These are phyloP conservation scores for Paspalum notatum DNA, from an alignment of 176 grass and related monocot species.

Conservation along the genomic window DNA sequence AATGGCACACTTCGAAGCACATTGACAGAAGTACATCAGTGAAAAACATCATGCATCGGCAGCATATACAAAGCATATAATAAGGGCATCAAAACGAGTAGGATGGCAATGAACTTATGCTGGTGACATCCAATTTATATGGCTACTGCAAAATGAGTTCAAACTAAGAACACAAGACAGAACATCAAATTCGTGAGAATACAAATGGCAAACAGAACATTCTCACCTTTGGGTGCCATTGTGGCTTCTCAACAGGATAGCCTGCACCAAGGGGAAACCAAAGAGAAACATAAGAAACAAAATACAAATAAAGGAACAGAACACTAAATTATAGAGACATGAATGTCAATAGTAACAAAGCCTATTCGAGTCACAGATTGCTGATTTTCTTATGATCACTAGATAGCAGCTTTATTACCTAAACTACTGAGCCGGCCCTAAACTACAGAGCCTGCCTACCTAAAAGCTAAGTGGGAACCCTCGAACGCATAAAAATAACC, in stretches of 20 bases:
- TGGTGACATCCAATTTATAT: neutral
- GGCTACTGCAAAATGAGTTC: neutral
- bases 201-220: neutral
- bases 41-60: no score
- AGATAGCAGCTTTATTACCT: no score
- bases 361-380: neutral
- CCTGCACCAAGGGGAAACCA: no score
- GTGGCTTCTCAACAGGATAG: neutral
- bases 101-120: neutral
- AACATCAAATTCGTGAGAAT: neutral
- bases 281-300: neutral
- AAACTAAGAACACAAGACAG: neutral
- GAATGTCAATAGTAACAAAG: neutral
- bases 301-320: neutral
- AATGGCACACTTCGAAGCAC: neutral
- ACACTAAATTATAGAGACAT: neutral
- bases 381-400: no score
- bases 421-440: neutral
- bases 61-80: neutral
- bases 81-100: neutral
- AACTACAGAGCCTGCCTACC: neutral
- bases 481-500: neutral
- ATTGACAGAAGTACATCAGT: no score
- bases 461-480: neutral
- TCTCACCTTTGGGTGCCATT: slow-evolving; percentile 31